These are phyloP conservation scores for Amesomyces nigricolor DNA, from an alignment of 2,329 filamentous ascomycete species.

Conservation along the genomic window DNA sequence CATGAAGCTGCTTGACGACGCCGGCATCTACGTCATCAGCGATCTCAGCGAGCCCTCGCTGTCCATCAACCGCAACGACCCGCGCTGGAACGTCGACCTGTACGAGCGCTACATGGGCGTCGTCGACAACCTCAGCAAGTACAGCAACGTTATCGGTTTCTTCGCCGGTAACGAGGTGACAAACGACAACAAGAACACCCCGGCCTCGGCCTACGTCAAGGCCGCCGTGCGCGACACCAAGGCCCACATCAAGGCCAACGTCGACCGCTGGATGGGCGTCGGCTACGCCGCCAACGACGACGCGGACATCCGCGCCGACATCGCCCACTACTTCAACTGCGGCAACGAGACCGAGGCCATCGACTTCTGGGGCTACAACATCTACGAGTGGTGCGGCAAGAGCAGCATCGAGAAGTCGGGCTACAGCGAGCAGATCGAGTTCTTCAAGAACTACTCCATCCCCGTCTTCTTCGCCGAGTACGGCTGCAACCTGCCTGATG, in stretches of 20 bases:
- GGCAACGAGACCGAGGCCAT: constrained; percentile 62
- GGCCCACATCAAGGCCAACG: constrained; percentile 78
- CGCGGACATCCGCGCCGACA: constrained; percentile 68
- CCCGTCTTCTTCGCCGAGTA: constrained; percentile 99
- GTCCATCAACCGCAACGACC: constrained; percentile 80
- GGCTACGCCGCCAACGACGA: constrained; percentile 97
- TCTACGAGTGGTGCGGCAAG: constrained; percentile 97
- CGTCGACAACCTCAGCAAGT: constrained; percentile 72
- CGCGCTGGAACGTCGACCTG: constrained; percentile 72
- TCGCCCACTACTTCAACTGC: constrained; percentile 95
- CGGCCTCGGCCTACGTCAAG: constrained; percentile 91
- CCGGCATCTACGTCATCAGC: constrained; percentile 91
- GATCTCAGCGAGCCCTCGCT: constrained; percentile 76
- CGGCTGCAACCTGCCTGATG: constrained; percentile 70
- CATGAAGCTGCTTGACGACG: constrained; percentile 75
- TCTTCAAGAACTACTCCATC: constrained; percentile 85
- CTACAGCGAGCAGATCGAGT: constrained; percentile 74
- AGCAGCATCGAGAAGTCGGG: constrained; percentile 72
- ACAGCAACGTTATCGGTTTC: constrained; percentile 92
- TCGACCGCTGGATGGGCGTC: constrained; percentile 75
- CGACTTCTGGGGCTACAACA: constrained; percentile 99
- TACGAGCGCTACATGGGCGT: constrained; percentile 79
- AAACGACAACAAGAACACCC: constrained; percentile 82
- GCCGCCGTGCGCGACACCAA: constrained; percentile 95
- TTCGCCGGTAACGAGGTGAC: constrained; percentile 98